Percentiles rank a stretch among this genome's conserved stretches.
phyloP scores from a whole-genome alignment of 2,329 filamentous ascomycete genomes.

The Aspergillus calidoustus region DNA sequence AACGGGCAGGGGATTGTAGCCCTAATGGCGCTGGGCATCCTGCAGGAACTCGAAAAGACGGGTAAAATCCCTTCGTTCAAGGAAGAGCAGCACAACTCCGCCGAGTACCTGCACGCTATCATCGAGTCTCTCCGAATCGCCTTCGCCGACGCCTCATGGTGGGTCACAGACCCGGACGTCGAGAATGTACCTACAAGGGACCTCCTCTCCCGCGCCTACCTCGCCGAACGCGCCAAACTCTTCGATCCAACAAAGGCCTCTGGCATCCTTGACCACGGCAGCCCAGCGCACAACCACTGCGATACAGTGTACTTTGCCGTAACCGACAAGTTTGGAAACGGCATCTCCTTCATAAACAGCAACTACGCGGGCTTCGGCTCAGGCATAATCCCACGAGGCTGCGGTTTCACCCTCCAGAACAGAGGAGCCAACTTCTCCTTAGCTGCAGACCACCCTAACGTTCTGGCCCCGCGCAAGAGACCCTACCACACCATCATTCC shows the following conservation, averaged over 20 bases:
- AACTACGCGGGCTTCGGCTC: conserved; percentile 89
- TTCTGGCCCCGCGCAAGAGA: conserved; percentile 77
- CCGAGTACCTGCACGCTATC: conserved; percentile 80
- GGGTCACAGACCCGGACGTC: conserved; percentile 80
- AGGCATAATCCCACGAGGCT: conserved; percentile 79
- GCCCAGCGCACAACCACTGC: conserved; percentile 80
- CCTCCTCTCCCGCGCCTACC: conserved; percentile 74
- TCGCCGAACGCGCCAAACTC: conserved; percentile 69
- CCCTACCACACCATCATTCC: conserved; percentile 99
- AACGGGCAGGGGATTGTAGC: conserved; percentile 97
- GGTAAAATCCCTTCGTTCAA: conserved; percentile 75
- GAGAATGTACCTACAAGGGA: conserved; percentile 69
- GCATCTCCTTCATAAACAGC: conserved; percentile 94
- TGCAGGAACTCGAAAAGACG: conserved; percentile 79
- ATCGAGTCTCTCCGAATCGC: conserved; percentile 87
- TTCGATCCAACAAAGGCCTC: conserved; percentile 61
- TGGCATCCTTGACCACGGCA: conserved; percentile 68
- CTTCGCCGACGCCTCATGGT: conserved; percentile 91
- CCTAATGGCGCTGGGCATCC: conserved; percentile 88
- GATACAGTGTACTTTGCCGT: conserved; percentile 96
- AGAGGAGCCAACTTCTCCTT: conserved; percentile 87
- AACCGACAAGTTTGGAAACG: conserved; percentile 82
- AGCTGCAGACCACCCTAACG: conserved; percentile 72
- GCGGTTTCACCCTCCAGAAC: conserved; percentile 94
- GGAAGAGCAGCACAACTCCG: conserved; percentile 76